These are phyloP conservation scores for Phytopythium boreale DNA, from an alignment of 352 stramenopile genomes.

Conservation along the genomic window DNA sequence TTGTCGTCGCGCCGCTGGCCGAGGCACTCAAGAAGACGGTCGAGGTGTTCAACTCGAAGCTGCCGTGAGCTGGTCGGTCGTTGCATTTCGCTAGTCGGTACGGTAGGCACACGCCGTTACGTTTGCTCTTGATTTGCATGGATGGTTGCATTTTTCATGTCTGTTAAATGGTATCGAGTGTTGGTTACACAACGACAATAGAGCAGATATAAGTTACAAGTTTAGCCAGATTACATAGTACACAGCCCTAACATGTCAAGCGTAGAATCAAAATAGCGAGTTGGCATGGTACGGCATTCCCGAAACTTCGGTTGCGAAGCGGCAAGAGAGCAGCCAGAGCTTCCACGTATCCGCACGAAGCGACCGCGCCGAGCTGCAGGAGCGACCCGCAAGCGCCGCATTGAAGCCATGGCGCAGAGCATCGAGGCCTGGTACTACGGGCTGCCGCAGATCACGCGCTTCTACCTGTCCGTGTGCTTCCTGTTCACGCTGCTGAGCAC, in stretches of 20 bases:
- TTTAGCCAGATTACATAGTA: too few relatives aligned
- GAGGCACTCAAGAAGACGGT: slow-evolving; percentile 79
- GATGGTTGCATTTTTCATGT: neutral
- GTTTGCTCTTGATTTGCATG: too few relatives aligned
- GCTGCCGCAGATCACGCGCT: slow-evolving; percentile 83
- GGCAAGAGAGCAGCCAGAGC: neutral
- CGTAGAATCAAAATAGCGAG: too few relatives aligned
- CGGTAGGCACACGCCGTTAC: neutral
- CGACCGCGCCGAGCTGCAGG: too few relatives aligned
- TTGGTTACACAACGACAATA: neutral
- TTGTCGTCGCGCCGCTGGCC: slow-evolving; percentile 66
- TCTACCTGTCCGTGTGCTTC: slow-evolving; percentile 84
- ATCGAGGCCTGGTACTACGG: slow-evolving; percentile 85
- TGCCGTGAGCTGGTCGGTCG: slow-evolving; percentile 30
- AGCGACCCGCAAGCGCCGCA: neutral
- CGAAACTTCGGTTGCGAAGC: too few relatives aligned
- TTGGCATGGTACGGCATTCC: too few relatives aligned
- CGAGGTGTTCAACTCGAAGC: slow-evolving; percentile 82
- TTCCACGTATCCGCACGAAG: neutral
- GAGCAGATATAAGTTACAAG: neutral
- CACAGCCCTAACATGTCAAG: too few relatives aligned
- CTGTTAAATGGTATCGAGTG: neutral
- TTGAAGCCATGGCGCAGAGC: slow-evolving; percentile 49
- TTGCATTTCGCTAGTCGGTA: neutral
- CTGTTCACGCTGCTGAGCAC: slow-evolving; percentile 76